Percentiles rank a stretch among this genome's conserved stretches.
Conservation (phyloP, 805 yeast species). For the Starmerella khaoyaiensis region DNA sequence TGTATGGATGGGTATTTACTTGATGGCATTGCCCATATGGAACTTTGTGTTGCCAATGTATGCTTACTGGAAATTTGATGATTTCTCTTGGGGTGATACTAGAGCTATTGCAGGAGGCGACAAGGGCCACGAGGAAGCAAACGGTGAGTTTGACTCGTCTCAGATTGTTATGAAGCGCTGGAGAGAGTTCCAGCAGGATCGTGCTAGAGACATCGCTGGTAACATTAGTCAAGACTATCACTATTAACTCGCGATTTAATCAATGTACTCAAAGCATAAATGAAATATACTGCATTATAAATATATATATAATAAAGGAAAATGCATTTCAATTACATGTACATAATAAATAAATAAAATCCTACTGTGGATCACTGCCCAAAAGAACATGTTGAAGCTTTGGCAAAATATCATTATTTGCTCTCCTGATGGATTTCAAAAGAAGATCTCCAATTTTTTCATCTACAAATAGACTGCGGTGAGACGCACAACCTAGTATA, state of each 20-base stretch:
- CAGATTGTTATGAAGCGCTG: constrained; percentile 83
- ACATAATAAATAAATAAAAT: no score
- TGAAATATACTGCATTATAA: not conserved
- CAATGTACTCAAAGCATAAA: not conserved
- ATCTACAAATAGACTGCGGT: not conserved
- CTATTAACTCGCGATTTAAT: not conserved
- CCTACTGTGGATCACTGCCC: no score
- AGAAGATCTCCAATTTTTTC: constrained; percentile 3
- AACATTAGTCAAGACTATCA: not conserved
- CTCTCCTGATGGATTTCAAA: constrained; percentile 9
- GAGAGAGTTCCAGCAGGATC: constrained; percentile 79
- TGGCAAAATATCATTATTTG: constrained; percentile 9
- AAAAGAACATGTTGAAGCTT: constrained; percentile 8
- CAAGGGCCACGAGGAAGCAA: constrained; percentile 53
- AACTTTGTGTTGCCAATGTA: constrained; percentile 75
- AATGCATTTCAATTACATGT: not conserved
- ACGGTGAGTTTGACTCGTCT: constrained; percentile 85
- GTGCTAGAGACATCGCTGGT: constrained; percentile 29
- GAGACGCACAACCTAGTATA: not conserved
- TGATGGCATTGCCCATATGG: constrained; percentile 84
- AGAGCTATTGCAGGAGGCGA: constrained; percentile 62
- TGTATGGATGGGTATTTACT: constrained; percentile 65
- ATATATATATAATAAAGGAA: not conserved
- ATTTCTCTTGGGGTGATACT: constrained; percentile 94
- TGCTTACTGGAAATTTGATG: constrained; percentile 91